A percentile compares a stretch with the other conserved stretches of the same genome.
These are phyloP conservation scores for Macrophomina phaseolina DNA, from an alignment of 2,329 filamentous ascomycete species.

Conservation along the genomic window DNA sequence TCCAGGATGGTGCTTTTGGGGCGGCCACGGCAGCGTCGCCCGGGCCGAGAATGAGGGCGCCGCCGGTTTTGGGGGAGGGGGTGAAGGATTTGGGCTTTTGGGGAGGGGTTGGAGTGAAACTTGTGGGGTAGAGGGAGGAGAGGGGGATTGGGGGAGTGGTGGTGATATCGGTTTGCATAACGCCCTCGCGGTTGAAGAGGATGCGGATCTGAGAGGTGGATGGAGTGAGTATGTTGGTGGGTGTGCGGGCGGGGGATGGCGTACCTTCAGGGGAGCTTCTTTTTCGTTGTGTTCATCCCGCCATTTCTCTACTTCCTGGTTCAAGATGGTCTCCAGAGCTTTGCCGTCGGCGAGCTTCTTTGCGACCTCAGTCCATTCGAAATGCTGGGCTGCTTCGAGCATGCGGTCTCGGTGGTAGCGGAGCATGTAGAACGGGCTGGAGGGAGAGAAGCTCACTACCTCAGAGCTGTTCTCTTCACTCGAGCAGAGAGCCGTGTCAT, in stretches of 20 bases:
- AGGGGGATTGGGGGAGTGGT: slow-evolving; percentile 50
- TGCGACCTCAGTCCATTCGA: slow-evolving; percentile 51
- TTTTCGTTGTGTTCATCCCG: slow-evolving; percentile 18
- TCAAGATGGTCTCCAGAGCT: slow-evolving; percentile 40
- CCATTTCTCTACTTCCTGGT: slow-evolving; percentile 40
- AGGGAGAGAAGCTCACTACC: slow-evolving; percentile 54
- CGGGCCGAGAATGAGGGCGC: slow-evolving; percentile 41
- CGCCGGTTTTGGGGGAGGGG: slow-evolving; percentile 44
- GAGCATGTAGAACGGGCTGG: slow-evolving; percentile 78
- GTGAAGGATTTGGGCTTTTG: slow-evolving; percentile 34
- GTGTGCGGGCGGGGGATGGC: slow-evolving; percentile 19
- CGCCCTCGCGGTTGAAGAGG: slow-evolving; percentile 52
- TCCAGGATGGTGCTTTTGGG: slow-evolving; percentile 45
- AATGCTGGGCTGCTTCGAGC: slow-evolving; percentile 61
- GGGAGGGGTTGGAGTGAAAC: slow-evolving; percentile 49
- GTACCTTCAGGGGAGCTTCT: slow-evolving; percentile 39
- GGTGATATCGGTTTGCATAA: slow-evolving; percentile 46
- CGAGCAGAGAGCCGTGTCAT: slow-evolving; percentile 44
- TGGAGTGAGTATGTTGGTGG: not conserved
- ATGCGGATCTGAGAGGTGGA: slow-evolving; percentile 58
- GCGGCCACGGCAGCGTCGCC: slow-evolving; percentile 34
- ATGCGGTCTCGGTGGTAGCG: slow-evolving; percentile 79
- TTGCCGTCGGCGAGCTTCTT: slow-evolving; percentile 42
- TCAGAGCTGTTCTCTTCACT: slow-evolving; percentile 53
- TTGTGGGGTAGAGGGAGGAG: slow-evolving; percentile 63